phyloP scores from a whole-genome alignment of 2,329 filamentous ascomycete genomes.

The Aureobasidium musti region DNA sequence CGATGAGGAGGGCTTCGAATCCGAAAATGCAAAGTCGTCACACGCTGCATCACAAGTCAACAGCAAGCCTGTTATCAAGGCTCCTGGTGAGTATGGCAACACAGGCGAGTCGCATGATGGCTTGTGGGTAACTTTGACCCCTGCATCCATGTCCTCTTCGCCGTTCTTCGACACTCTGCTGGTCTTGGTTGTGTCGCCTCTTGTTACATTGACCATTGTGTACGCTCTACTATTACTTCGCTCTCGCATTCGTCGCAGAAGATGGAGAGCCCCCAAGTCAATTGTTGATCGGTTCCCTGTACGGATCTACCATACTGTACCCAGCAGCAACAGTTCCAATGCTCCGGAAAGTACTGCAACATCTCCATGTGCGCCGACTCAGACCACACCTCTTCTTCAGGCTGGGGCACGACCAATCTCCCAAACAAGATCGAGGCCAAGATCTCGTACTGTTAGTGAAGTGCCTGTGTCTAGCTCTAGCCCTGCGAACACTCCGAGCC shows the following conservation, averaged over 20 bases:
- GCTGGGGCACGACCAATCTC: conserved; percentile 45
- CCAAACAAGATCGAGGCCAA: conserved; percentile 55
- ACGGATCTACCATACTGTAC: conserved; percentile 87
- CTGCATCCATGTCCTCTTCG: conserved; percentile 80
- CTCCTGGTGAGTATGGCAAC: conserved; percentile 9
- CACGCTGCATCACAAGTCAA: conserved; percentile 20
- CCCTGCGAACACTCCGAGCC: conserved; percentile 36
- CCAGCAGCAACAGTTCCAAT: conserved; percentile 59
- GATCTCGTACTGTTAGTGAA: conserved; percentile 66
- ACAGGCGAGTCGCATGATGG: conserved; percentile 60
- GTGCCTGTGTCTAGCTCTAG: conserved; percentile 43
- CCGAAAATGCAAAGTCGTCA: not conserved
- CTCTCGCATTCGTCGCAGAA: conserved; percentile 80
- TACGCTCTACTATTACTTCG: conserved; percentile 86
- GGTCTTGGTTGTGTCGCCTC: conserved; percentile 92
- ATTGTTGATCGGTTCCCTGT: conserved; percentile 94
- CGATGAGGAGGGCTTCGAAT: not conserved
- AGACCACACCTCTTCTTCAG: conserved; percentile 78
- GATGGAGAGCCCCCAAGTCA: conserved; percentile 97
- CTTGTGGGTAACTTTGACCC: conserved; percentile 94
- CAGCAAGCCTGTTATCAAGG: conserved; percentile 4
- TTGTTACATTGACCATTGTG: conserved; percentile 89
- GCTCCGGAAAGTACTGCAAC: conserved; percentile 46
- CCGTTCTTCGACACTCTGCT: conserved; percentile 95
- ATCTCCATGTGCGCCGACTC: conserved; percentile 30